Conservation (phyloP, 73 alveolate species). For the Paramecium tetraurelia region DNA sequence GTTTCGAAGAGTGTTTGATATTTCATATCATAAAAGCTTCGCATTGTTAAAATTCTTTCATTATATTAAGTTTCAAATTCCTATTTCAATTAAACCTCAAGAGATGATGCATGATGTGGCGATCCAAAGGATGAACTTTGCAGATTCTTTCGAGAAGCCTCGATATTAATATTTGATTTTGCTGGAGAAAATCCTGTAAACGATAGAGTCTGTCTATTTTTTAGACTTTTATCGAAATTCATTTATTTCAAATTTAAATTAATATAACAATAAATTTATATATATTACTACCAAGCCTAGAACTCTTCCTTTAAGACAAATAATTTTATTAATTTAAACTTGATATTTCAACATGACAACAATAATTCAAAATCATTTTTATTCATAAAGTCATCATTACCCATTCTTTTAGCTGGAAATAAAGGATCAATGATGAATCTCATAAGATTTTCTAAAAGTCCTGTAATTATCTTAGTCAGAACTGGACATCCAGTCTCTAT, state of each 20-base stretch:
- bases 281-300: neutral
- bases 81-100: neutral
- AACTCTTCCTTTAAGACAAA: neutral
- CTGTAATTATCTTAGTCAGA: constrained; percentile 72
- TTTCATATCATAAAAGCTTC: constrained; percentile 61
- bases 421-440: constrained; percentile 59
- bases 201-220: neutral
- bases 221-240: constrained; percentile 21
- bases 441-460: constrained; percentile 42
- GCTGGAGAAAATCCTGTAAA: constrained; percentile 30
- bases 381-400: constrained; percentile 22
- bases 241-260: constrained; percentile 32
- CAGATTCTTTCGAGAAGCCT: constrained; percentile 3
- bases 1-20: constrained; percentile 56
- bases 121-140: constrained; percentile 1
- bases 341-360: neutral
- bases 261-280: neutral
- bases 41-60: constrained; percentile 54
- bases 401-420: constrained; percentile 47
- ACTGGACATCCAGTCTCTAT: constrained; percentile 89
- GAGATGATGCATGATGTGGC: neutral
- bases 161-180: neutral
- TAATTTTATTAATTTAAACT: neutral
- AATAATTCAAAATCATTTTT: constrained; percentile 30
- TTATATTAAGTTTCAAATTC: constrained; percentile 56